These are phyloP conservation scores for Hemisphaericaspora subhashii DNA, from an alignment of 1,139 yeast species.

Conservation along the genomic window DNA sequence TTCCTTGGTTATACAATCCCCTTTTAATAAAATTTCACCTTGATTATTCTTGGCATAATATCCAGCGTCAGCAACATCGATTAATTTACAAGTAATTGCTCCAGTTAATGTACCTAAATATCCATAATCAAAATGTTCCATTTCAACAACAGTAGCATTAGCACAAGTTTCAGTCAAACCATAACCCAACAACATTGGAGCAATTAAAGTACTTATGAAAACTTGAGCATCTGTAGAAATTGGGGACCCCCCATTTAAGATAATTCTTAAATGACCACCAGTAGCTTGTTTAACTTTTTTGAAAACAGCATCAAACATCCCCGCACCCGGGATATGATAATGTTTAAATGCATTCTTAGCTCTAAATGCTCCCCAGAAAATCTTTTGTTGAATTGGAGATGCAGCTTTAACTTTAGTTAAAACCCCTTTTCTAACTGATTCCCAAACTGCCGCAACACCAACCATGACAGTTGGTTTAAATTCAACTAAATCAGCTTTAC, in stretches of 20 bases:
- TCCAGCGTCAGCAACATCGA: constrained; percentile 91
- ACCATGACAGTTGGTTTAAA: constrained; percentile 94
- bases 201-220: constrained; percentile 72
- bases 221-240: constrained; percentile 82
- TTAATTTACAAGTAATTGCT: constrained; percentile 81
- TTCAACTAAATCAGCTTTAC: constrained; percentile 83
- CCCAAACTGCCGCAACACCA: constrained; percentile 99
- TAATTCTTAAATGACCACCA: constrained; percentile 78
- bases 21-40: constrained; percentile 87
- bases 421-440: constrained; percentile 90
- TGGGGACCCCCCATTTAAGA: constrained; percentile 95
- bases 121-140: constrained; percentile 64
- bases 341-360: constrained; percentile 63
- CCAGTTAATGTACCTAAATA: constrained; percentile 83
- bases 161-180: constrained; percentile 98
- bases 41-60: constrained; percentile 88
- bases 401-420: constrained; percentile 67
- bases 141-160: constrained; percentile 71
- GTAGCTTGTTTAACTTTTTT: constrained; percentile 92
- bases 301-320: constrained; percentile 65
- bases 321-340: constrained; percentile 73
- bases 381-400: constrained; percentile 68
- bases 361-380: constrained; percentile 87
- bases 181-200: constrained; percentile 92
- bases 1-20: constrained; percentile 69